phyloP scores from a whole-genome alignment of 192 early-diverging fungal genomes.

The Helicostylum pulchrum region DNA sequence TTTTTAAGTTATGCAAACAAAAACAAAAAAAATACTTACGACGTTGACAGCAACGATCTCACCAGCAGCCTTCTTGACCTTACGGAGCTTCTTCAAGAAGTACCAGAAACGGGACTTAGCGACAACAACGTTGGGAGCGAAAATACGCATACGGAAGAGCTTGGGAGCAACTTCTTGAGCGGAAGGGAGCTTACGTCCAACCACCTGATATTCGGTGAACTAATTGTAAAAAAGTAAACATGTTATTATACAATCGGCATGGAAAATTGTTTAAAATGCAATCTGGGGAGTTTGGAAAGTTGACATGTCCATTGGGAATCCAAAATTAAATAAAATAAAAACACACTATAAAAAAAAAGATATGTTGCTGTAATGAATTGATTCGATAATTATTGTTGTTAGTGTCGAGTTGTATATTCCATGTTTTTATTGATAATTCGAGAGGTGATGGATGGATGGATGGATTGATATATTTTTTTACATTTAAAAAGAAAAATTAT shows the following conservation, averaged over 20 bases:
- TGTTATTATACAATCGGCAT: background rate
- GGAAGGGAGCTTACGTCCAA: constrained; percentile 93
- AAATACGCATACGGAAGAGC: constrained; percentile 98
- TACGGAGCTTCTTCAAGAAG: constrained; percentile 97
- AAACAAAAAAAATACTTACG: constrained; percentile 44
- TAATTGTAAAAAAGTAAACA: background rate
- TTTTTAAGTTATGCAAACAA: constrained; percentile 19
- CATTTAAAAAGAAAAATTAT: background rate
- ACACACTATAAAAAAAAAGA: too few relatives aligned
- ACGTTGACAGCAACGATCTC: constrained; percentile 96
- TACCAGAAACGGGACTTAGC: constrained; percentile 99
- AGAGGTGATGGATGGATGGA: constrained; percentile 22
- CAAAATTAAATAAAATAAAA: too few relatives aligned
- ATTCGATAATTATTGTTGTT: background rate
- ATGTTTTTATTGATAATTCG: background rate
- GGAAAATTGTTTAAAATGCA: background rate
- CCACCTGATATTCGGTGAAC: constrained; percentile 59
- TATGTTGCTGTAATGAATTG: background rate
- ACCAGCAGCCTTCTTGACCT: constrained; percentile 99
- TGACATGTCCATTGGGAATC: too few relatives aligned
- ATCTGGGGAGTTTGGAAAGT: too few relatives aligned
- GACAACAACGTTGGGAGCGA: constrained; percentile 97
- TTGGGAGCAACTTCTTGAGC: constrained; percentile 89
- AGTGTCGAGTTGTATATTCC: background rate
- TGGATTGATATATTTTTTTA: background rate